Base-by-base conservation (phyloP, 192 early-diverging fungal genomes). In the Coemansia furcata region DNA sequence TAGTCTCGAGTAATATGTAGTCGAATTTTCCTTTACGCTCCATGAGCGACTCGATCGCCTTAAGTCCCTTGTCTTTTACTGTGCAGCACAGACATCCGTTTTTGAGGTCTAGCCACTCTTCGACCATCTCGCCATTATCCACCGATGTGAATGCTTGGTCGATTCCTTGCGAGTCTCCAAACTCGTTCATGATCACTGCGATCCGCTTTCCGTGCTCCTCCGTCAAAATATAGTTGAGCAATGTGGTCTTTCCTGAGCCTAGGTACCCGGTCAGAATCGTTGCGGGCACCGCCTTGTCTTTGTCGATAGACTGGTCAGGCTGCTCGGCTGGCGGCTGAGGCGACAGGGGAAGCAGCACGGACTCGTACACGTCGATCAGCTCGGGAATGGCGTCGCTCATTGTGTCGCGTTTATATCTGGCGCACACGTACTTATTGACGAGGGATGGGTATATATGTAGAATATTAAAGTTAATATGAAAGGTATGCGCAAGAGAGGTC, bases 1-100 rank as follows among this genome's bases (percentile, higher is more conserved):
- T 99, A 6, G 98, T 99, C 70, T 99, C 98, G 44, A 99, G 67
- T 23, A 99, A 67, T 47, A 99, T 94, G 76, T 97, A 97, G 73
- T 98, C 96, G 69, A 99, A 97, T 65, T 89, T 89, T 30, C 95
- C 95, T 63, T 89, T 88, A 67, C 93, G 92, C 63, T 93, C 86
- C 92, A 98, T 93, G 62, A 99, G 76, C 65, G 88, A 86, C 70
- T 99, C 98, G 38, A 98, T 93, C 2, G 96, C 95, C 66, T 93
- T 88, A 1, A 99, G 91, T 11, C 96, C 98, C 62, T 91, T 89
- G 78, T 99, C 95, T 70, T 98, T 98, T 68, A 98, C 88, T 1
- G 96, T 93, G 76, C 98, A 99, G 78, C 98, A 99, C 50, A 99
- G 84, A 73, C 98, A 99, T 0, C 97, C 98, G 83, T 99, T 99